phyloP scores from a whole-genome alignment of 2,329 filamentous ascomycete genomes.

The Kalaharituber pfeilii region DNA sequence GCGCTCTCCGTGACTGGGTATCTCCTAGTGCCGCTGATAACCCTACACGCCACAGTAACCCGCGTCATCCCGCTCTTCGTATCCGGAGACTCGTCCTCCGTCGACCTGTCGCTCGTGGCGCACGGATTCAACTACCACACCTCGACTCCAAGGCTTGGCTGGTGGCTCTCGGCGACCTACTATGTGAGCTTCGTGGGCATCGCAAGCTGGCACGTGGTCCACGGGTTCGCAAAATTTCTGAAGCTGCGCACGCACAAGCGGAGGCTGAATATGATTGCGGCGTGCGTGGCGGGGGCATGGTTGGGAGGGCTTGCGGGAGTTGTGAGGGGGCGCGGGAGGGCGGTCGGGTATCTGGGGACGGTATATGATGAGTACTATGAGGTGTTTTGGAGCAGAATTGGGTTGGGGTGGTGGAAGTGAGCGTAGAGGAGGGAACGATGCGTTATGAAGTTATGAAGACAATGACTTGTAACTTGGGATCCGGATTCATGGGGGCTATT shows the following conservation, averaged over 20 bases:
- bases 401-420: too few species aligned
- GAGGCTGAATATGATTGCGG: conserved; percentile 5
- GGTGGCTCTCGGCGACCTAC: conserved; percentile 14
- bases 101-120: conserved; percentile 65
- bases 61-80: conserved; percentile 55
- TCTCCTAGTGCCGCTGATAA: conserved; percentile 44
- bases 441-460: too few species aligned
- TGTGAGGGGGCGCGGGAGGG: conserved; percentile 15
- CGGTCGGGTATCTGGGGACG: conserved; percentile 16
- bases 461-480: too few species aligned
- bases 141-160: conserved; percentile 13
- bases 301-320: conserved; percentile 17
- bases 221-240: conserved; percentile 12
- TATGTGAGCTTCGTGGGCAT: conserved; percentile 17
- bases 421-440: too few species aligned
- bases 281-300: conserved; percentile 17
- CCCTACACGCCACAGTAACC: conserved; percentile 58
- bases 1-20: conserved; percentile 52
- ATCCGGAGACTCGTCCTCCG: conserved; percentile 71
- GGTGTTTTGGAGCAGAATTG: not conserved
- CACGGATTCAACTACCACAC: conserved; percentile 49
- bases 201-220: conserved; percentile 20
- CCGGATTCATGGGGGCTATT: too few species aligned
- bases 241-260: conserved; percentile 5
- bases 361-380: conserved; percentile 20